A percentile compares a stretch with the other conserved stretches of the same genome.
Evolutionary conservation across 2,329 filamentous ascomycete species (phyloP).

Genomic region (Rutstroemia sp.): DNA sequence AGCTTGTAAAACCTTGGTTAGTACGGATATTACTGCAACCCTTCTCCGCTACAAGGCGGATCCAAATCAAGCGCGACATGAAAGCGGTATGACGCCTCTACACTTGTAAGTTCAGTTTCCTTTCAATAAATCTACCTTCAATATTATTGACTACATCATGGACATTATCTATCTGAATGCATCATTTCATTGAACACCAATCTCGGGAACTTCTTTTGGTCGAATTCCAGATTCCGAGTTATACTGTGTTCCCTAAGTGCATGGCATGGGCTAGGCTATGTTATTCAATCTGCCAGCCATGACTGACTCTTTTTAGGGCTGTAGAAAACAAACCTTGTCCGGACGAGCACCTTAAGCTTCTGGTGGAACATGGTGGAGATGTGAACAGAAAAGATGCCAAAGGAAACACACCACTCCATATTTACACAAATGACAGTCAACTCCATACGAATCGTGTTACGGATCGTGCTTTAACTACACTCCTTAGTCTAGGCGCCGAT

Average conservation of each 20-base stretch:
- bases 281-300: background rate
- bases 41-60: background rate
- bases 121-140: background rate
- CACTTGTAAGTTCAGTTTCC: background rate
- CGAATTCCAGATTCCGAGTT: background rate
- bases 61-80: background rate
- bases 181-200: background rate
- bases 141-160: background rate
- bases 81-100: background rate
- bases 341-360: background rate
- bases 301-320: background rate
- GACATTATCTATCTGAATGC: background rate
- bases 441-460: background rate
- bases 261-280: too few species aligned
- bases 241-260: too few species aligned
- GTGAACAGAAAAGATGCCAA: constrained; percentile 7
- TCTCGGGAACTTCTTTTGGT: background rate
- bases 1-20: background rate
- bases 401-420: constrained; percentile 11
- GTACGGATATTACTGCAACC: background rate
- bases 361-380: constrained; percentile 11
- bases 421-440: background rate
- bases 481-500: background rate
- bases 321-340: background rate
- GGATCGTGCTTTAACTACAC: background rate